Evolutionary conservation across 345 rosid species (phyloP), one percentile per base, ranked within the genome.

Genomic region (Erodium maritimum): DNA sequence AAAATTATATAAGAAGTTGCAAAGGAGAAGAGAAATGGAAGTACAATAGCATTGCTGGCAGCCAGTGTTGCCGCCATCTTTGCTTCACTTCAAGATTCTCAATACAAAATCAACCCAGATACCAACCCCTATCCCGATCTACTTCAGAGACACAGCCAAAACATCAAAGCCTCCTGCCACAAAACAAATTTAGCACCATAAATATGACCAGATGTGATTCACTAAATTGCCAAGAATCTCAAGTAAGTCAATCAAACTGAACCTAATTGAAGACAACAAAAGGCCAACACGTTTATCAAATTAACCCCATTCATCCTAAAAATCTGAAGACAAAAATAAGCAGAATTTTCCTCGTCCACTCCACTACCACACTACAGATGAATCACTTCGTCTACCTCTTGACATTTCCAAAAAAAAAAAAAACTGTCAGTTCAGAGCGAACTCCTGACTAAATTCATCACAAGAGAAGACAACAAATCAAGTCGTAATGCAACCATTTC

Each of bases 21-120:
- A 59, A 6, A 8, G 59, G 61, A 50, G 8, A 50, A 57, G 16
- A 51, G 25, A 50, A 21, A 22, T 11, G 6, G 34, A 46, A 52
- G 55, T 80, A 93, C 99, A 80, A 61, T 19, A 56, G 85, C 93
- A 72, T 70, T 82, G 64, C 78, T 84, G 71, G 95, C 96, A 79
- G 84, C 81, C 60, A 94, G 73, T 60, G 96, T 64, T 5, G 90
- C 76, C 63, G 97, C 83, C 99, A 94, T 52, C 66, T 73, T 76
- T 25, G 37, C 64, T 72, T 75, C 33, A 67, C 72, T 80, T 65
- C 71, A 76, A 71, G 68, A 79, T 67, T 65, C 74, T 59, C 62
- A 52, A 17, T 23, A 25, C 62, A 67, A 57, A 69, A 60, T 57
- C 37, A 65, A 69, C 66, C 64, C 61, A 74, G 52, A 34, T 29